Base-by-base conservation (phyloP, 371 early-diverging fungal genomes). In the Zopfochytrium polystomum region DNA sequence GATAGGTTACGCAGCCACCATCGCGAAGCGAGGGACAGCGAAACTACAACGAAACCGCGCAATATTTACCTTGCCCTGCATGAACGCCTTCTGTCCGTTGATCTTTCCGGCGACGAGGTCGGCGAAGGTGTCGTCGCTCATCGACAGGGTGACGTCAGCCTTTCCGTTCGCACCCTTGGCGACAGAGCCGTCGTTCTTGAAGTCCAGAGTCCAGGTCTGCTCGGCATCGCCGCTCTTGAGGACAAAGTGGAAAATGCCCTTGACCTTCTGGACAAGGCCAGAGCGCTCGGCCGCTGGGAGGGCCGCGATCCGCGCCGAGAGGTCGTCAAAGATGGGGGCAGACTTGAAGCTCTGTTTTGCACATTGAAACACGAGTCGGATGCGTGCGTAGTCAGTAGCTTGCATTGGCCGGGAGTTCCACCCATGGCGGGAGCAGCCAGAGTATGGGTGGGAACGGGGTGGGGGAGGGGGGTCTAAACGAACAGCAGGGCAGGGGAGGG, bases 1-100 rank as follows among this genome's bases (percentile, higher is more conserved):
- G n/a, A n/a, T n/a, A n/a, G n/a, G n/a, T n/a, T n/a, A n/a, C 27
- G 38, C 38, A 38, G n/a, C 38, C 11, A 38, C 38, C 23, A 23
- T 22, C 23, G 9, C 9, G 47, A 6, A 52, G 31, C 15, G 52
- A 6, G 11, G 9, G 23, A 18, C 20, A 9, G 9, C 6, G 9
- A 52, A 18, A 52, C 55, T 9, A 44, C 43, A 33, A 9, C 6
- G 29, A n/a, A n/a, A n/a, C n/a, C n/a, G n/a, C n/a, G n/a, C n/a
- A n/a, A n/a, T 23, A 34, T 18, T 35, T 45, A 73, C 64, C 65
- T 68, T 68, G 26, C 68, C 68, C 25, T 27, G 18, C 63, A 68
- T 68, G 52, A 68, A 67, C 35, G 71, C 71, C 49, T 67, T 67
- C 61, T 70, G 70, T n/a, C 66, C 63, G 27, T 57, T 65, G 22